Conservation (phyloP, 2,329 filamentous ascomycete genomes). For the Diaporthe australafricana region DNA sequence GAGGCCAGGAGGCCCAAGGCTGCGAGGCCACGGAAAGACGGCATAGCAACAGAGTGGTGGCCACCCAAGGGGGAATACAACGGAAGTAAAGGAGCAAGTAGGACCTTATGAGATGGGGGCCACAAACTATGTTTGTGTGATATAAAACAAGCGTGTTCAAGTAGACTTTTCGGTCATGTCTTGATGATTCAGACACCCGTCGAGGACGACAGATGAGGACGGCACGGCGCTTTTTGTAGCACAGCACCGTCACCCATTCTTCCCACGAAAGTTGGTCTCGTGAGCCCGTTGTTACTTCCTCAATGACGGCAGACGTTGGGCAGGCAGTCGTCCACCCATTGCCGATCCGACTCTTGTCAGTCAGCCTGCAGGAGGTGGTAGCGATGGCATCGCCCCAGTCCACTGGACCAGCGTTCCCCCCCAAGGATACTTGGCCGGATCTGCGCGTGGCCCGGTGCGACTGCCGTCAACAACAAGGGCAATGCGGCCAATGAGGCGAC, state of each 20-base stretch:
- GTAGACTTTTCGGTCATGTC: not conserved
- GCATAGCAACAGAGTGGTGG: slow-evolving; percentile 7
- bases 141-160: not conserved
- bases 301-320: slow-evolving; percentile 31
- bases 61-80: not conserved
- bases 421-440: slow-evolving; percentile 9
- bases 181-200: slow-evolving; percentile 3
- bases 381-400: slow-evolving; percentile 2
- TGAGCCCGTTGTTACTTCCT: slow-evolving; percentile 26
- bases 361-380: slow-evolving; percentile 26
- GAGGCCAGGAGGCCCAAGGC: slow-evolving; percentile 31
- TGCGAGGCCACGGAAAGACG: not conserved
- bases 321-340: slow-evolving; percentile 3
- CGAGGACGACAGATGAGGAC: slow-evolving; percentile 28
- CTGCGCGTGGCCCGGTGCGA: slow-evolving; percentile 29
- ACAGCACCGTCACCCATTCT: not conserved
- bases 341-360: slow-evolving; percentile 29
- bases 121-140: slow-evolving; percentile 20
- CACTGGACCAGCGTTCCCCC: slow-evolving; percentile 21
- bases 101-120: not conserved
- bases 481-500: slow-evolving; percentile 16
- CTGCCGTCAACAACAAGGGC: slow-evolving; percentile 25
- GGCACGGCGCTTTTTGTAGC: slow-evolving; percentile 30
- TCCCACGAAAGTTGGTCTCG: slow-evolving; percentile 27
- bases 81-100: not conserved